Base-by-base conservation (phyloP, 139 green algal species). In the Tetraselmis chui region DNA sequence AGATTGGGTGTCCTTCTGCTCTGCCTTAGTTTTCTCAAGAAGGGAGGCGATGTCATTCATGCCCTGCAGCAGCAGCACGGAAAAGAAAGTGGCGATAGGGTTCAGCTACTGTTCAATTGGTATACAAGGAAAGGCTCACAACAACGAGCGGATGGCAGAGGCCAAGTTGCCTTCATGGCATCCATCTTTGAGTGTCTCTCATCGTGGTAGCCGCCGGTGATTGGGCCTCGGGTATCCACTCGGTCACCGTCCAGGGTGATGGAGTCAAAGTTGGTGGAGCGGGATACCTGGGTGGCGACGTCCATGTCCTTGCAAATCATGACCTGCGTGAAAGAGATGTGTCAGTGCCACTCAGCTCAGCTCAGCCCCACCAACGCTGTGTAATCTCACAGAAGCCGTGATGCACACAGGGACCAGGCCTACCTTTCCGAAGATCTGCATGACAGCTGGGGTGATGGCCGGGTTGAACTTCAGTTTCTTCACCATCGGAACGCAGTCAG, bases 241-340 rank as follows among this genome's bases (percentile, higher is more conserved):
- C 93, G 87, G 81, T 96, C 93, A 2, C 96, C 96, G 23, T 97
- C 91, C 80, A 98, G 87, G 5, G 95, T 99, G 18, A 99, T 91
- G 83, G 93, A 97, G 87, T 97, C 90, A 0, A 98, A 84, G 23
- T 89, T 80, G 23, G 80, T 84, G 18, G 59, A 29, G 18, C n/a
- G 2, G 29, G 58, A 58, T 2, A 93, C 90, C 59, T 85, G 45
- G 1, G 79, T 79, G 0, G 93, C 93, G 0, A 92, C 75, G n/a
- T 94, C 87, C 78, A 93, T 32, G 81, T 92, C 87, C 74, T 89
- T 89, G 88, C 90, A 94, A 45, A 96, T 82, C 78, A 96, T 78
- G 0, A 67, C 45, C 45, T 67, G 45, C 45, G 18, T 67, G 45
- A 18, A 67, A 18, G 45, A 18, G 45, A 18, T 5, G 45, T 67